Evolutionary conservation across 164 flowering plant species (phyloP).

Genomic region (Cinnamomum micranthum): DNA sequence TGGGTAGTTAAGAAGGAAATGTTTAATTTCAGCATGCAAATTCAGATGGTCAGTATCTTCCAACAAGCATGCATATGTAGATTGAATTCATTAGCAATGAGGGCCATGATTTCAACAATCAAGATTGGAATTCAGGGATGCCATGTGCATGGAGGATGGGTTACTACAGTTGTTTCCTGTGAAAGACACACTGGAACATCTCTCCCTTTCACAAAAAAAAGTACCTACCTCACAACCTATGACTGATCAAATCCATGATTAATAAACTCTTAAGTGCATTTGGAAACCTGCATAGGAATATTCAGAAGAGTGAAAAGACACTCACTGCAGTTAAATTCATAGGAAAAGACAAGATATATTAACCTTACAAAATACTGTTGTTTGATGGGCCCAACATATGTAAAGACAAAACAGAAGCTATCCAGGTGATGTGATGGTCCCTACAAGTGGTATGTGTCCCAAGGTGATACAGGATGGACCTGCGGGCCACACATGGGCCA

Average conservation of each 20-base stretch:
- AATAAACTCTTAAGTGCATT: not conserved
- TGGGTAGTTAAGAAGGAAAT: not conserved
- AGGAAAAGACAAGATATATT: too few species aligned
- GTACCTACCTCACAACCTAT: conserved; percentile 14
- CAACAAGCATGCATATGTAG: not conserved
- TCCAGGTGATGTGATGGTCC: conserved; percentile 22
- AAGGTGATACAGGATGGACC: too few species aligned
- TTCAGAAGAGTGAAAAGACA: not conserved
- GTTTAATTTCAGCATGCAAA: not conserved
- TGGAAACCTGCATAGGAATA: not conserved
- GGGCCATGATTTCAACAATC: not conserved
- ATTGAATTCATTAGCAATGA: not conserved
- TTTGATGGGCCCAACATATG: conserved; percentile 4
- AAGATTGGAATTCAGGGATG: not conserved
- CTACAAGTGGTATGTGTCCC: not conserved
- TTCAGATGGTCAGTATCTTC: not conserved
- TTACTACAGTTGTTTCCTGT: too few species aligned
- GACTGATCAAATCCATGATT: conserved; percentile 17
- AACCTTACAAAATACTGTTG: not conserved
- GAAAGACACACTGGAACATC: too few species aligned
- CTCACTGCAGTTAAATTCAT: conserved; percentile 9
- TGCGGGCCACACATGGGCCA: not conserved
- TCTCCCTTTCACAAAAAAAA: not conserved
- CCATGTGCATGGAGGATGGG: not conserved
- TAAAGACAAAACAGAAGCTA: not conserved